Conservation (phyloP, 2,329 filamentous ascomycete species). For the Aphanoascus verrucosus region DNA sequence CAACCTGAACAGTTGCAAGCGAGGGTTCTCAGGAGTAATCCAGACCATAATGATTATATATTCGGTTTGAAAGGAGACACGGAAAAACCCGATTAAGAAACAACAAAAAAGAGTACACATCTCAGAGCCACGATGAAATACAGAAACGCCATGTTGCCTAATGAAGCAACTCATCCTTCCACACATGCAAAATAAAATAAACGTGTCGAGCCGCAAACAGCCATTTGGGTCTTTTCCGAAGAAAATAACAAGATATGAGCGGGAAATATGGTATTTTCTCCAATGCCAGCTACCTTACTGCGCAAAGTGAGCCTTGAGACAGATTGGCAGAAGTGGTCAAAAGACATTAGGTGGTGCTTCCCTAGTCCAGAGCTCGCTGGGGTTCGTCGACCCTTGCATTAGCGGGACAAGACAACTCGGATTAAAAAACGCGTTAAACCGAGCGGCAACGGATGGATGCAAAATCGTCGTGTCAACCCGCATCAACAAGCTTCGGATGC, state of each 20-base stretch:
- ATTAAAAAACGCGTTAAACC: background rate
- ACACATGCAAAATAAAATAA: conserved; percentile 5
- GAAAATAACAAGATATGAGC: background rate
- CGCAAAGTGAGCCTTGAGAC: background rate
- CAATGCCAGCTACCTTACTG: background rate
- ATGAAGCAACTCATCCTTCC: conserved; percentile 7
- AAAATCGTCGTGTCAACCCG: conserved; percentile 8
- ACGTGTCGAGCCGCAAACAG: background rate
- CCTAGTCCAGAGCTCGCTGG: background rate
- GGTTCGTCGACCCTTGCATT: background rate
- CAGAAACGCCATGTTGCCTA: conserved; percentile 9
- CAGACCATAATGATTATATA: background rate
- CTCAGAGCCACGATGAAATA: background rate
- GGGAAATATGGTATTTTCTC: background rate
- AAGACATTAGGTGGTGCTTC: background rate
- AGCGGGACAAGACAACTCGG: background rate
- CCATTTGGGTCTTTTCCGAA: background rate
- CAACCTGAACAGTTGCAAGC: background rate
- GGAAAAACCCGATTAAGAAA: background rate
- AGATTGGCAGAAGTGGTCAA: background rate
- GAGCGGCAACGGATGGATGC: background rate
- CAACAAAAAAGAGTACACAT: background rate
- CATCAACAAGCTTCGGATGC: conserved; percentile 5
- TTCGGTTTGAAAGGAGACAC: background rate
- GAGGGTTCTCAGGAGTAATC: background rate